These are phyloP conservation scores for Backusella psychrophila DNA, from an alignment of 192 early-diverging fungal genomes.

Conservation along the genomic window DNA sequence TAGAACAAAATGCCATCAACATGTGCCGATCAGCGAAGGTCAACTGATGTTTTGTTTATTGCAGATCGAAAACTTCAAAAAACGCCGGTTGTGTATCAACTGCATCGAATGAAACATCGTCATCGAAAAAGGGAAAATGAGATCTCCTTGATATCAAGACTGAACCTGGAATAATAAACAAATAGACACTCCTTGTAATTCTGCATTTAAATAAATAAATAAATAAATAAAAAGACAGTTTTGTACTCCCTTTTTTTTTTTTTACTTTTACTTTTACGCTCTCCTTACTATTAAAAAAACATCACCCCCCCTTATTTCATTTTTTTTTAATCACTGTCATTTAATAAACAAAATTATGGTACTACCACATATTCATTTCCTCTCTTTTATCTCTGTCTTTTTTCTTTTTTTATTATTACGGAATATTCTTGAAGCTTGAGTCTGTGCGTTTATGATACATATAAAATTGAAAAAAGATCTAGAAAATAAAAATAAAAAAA, in stretches of 20 bases:
- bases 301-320: neutral
- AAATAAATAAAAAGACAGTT: neutral
- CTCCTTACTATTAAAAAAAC: neutral
- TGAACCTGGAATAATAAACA: conserved; percentile 1
- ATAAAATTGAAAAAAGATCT: conserved; percentile 40
- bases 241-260: neutral
- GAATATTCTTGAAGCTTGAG: neutral
- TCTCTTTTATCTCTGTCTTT: neutral
- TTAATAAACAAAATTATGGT: neutral
- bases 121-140: neutral
- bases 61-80: neutral
- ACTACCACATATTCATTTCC: neutral
- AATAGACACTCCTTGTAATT: conserved; percentile 6
- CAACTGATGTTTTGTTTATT: neutral
- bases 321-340: neutral
- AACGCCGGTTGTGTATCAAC: neutral
- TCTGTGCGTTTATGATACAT: conserved; percentile 19
- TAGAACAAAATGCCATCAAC: neutral
- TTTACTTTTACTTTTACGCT: neutral
- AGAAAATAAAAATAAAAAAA: neutral
- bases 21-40: conserved; percentile 4
- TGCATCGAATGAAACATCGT: conserved; percentile 9
- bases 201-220: neutral
- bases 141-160: conserved; percentile 1
- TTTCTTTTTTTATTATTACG: neutral